A percentile compares a stretch with the other conserved stretches of the same genome.
Conservation (phyloP, 352 stramenopile species). For the Blastocystis sp. region DNA sequence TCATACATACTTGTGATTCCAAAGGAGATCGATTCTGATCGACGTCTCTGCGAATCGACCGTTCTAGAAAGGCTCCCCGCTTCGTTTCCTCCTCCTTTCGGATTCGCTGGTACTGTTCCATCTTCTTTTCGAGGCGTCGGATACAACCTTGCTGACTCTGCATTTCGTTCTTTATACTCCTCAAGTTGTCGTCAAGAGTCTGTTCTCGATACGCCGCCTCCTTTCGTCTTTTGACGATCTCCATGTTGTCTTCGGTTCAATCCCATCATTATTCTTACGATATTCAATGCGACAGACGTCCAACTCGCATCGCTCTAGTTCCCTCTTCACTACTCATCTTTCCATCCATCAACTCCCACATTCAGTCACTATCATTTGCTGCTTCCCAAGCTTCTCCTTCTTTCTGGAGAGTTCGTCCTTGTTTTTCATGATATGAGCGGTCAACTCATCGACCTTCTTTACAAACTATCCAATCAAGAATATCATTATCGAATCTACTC, state of each 20-base stretch:
- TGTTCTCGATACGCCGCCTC: background rate
- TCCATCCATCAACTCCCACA: background rate
- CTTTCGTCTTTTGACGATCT: background rate
- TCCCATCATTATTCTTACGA: background rate
- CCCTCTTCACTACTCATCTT: background rate
- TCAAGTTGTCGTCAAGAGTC: background rate
- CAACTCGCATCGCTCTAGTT: background rate
- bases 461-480: background rate
- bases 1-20: background rate
- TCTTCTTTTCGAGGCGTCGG: background rate
- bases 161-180: background rate
- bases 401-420: background rate
- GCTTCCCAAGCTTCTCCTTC: background rate
- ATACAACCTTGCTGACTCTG: background rate
- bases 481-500: background rate
- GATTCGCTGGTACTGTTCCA: background rate
- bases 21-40: background rate
- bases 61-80: background rate
- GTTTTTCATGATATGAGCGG: slow-evolving; percentile 25
- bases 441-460: slow-evolving; percentile 40
- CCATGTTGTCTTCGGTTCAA: background rate
- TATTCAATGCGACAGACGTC: background rate
- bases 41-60: background rate
- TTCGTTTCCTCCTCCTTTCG: background rate
- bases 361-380: background rate